Base-by-base conservation (phyloP, 306 rosid species). In the Quercus robur region DNA sequence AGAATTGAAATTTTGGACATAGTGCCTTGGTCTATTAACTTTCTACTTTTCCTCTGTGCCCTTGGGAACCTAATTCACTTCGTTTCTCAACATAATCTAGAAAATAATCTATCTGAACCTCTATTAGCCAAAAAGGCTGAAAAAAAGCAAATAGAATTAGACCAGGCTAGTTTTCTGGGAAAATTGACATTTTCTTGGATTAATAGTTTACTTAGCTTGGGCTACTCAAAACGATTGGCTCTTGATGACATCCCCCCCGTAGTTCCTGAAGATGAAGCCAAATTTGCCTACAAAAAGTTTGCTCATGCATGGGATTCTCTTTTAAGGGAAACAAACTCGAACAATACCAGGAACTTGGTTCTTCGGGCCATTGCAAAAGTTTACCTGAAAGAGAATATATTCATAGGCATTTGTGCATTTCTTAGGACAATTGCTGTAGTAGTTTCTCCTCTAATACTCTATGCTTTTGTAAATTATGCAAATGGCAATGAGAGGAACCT, bases 171-270 rank as follows among this genome's bases (percentile, higher is more conserved):
- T 70, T 59, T 88, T 44, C 56, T 81, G 1, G 79, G 85, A 73
- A 85, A 81, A 58, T 41, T 88, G 73, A 75, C 81, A 35, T 85
- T 88, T 76, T 30, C 89, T 70, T 88, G 91, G 91, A 75, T 88
- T 9, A 75, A 78, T 33, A 83, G 83, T 72, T 79, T 88, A 18
- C 86, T 88, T 58, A 46, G 63, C 58, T 70, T 81, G 68, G 91
- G 89, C 6, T 76, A 70, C 63, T 78, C 71, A 14, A 85, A 81
- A 20, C 74, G 86, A 11, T 73, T 85, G 38, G 51, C 71, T 49
- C 82, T 81, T 23, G 82, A 81, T 41, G 86, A 85, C 56, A 82
- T 88, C 61, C 91, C 89, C 30, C 35, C 77, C 76, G 80, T 88
- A 30, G 83, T 54, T 70, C 26, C 81, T 9, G 84, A 88, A 77